These are phyloP conservation scores for Colletotrichum sp. DNA, from an alignment of 2,329 filamentous ascomycete species.

Conservation along the genomic window DNA sequence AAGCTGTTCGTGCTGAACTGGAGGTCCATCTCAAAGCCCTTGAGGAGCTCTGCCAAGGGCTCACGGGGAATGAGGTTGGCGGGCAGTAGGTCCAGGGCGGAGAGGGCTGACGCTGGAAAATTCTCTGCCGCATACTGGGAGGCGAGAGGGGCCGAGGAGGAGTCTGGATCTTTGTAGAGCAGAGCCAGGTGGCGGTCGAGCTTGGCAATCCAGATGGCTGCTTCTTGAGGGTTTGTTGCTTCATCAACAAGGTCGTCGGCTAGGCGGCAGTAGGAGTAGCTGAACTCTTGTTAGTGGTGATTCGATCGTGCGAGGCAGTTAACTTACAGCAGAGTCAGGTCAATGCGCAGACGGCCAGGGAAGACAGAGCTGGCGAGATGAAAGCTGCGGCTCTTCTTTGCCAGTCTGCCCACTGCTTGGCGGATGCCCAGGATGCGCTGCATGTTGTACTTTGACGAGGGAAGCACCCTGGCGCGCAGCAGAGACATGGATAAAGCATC, in stretches of 20 bases:
- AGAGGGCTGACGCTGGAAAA: constrained; percentile 57
- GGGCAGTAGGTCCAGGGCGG: constrained; percentile 65
- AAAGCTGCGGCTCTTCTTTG: constrained; percentile 74
- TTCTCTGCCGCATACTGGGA: constrained; percentile 44
- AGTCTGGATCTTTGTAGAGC: constrained; percentile 43
- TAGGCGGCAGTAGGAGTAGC: constrained; percentile 76
- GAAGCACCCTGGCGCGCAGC: constrained; percentile 52
- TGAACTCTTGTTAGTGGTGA: constrained; percentile 27
- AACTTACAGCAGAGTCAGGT: constrained; percentile 66
- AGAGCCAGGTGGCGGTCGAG: constrained; percentile 62
- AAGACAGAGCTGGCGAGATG: constrained; percentile 76
- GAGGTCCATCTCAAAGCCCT: constrained; percentile 73
- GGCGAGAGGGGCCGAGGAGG: constrained; percentile 12
- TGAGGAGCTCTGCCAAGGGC: constrained; percentile 68
- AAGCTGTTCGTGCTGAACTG: constrained; percentile 50
- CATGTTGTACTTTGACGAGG: constrained; percentile 58
- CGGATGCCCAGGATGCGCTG: constrained; percentile 61
- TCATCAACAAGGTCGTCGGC: constrained; percentile 78
- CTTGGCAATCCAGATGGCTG: constrained; percentile 62
- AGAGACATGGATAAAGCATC: constrained; percentile 51
- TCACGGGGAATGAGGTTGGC: constrained; percentile 57
- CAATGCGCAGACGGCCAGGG: constrained; percentile 68
- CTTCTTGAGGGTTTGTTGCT: constrained; percentile 55
- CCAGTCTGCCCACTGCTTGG: constrained; percentile 62
- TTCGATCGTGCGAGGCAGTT: no score